Base-by-base conservation (phyloP, 257 asterid species). In the Ajuga chamaepitys region DNA sequence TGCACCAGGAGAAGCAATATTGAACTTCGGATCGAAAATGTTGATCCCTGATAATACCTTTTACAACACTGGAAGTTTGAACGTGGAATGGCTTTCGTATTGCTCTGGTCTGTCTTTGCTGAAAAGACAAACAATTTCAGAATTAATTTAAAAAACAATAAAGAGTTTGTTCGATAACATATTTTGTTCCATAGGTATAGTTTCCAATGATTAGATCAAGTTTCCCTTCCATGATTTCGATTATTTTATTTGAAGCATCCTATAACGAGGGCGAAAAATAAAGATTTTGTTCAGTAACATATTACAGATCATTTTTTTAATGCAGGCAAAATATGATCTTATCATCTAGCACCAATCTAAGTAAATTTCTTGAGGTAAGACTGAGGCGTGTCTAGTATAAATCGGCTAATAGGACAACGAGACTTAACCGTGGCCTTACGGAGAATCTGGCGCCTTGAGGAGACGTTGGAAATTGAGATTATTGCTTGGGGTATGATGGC, bases 51-150 rank as follows among this genome's bases (percentile, higher is more conserved):
- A 88, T 65, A 80, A 88, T 10, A 82, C 89, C 80, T 97, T 82
- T 54, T 75, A 82, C 20, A 88, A 82, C 72, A 96, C 98, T 18
- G 98, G 98, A 60, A 89, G 77, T 22, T 95, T 83, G 61, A 92
- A 92, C 30, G 90, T 75, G 0, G 74, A 51, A 45, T 91, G 95
- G 80, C 95, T 88, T 79, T 91, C 96, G 35, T 91, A 91, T 60
- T 91, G 98, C 50, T 95, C 98, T 6, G 92, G 85, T 71, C 91
- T 85, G 12, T 88, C 93, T 74, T 89, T 83, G 89, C 98, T 92
- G 95, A 78, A 81, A 74, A 46, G 7, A 18, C 1, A 18, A 25
- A 48, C 24, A n/a, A 7, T 59, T 38, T 40, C 38, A 54, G 5
- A 13, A 3, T 17, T 8, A 4, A 13, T 4, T 0, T 0, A 37